Conservation (phyloP, 1,284 basidiomycete genomes). For the Trametes sp. region DNA sequence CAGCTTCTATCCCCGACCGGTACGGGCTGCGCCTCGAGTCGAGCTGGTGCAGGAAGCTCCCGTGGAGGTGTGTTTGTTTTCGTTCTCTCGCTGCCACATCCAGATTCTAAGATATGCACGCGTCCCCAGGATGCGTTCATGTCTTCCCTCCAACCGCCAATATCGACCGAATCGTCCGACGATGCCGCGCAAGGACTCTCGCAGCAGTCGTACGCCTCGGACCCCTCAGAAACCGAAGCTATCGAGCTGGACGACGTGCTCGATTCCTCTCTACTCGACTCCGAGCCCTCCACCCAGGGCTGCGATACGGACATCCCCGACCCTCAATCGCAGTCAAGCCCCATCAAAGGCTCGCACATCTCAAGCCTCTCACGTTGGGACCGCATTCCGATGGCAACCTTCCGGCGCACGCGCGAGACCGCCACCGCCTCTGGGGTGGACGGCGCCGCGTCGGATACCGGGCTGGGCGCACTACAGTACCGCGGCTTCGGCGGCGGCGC, state of each 20-base stretch:
- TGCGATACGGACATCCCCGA: slow-evolving; percentile 31
- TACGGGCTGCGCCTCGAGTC: slow-evolving; percentile 13
- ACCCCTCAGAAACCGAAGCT: slow-evolving; percentile 52
- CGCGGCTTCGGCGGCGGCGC: slow-evolving; percentile 43
- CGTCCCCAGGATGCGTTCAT: slow-evolving; percentile 17
- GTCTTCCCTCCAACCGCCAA: slow-evolving; percentile 13
- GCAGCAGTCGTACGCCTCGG: slow-evolving; percentile 37
- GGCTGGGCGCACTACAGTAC: slow-evolving; percentile 37
- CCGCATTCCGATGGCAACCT: slow-evolving; percentile 74
- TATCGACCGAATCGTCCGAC: slow-evolving; percentile 41
- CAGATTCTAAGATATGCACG: slow-evolving; percentile 2
- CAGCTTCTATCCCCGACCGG: slow-evolving; percentile 64
- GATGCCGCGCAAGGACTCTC: slow-evolving; percentile 33
- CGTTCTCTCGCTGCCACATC: not conserved
- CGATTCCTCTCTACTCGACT: slow-evolving; percentile 72
- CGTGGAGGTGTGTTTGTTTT: slow-evolving; percentile 21
- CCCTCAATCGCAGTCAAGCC: slow-evolving; percentile 26
- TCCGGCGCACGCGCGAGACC: slow-evolving; percentile 68
- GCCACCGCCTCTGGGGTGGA: slow-evolving; percentile 43
- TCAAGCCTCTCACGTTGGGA: slow-evolving; percentile 71
- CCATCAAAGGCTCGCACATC: slow-evolving; percentile 35
- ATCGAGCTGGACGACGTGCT: slow-evolving; percentile 84
- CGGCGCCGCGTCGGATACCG: slow-evolving; percentile 46
- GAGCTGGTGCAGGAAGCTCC: slow-evolving; percentile 16
- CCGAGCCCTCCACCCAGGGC: slow-evolving; percentile 49